Evolutionary conservation across 2,329 filamentous ascomycete species (phyloP).

Genomic region (Diaporthe batatas): DNA sequence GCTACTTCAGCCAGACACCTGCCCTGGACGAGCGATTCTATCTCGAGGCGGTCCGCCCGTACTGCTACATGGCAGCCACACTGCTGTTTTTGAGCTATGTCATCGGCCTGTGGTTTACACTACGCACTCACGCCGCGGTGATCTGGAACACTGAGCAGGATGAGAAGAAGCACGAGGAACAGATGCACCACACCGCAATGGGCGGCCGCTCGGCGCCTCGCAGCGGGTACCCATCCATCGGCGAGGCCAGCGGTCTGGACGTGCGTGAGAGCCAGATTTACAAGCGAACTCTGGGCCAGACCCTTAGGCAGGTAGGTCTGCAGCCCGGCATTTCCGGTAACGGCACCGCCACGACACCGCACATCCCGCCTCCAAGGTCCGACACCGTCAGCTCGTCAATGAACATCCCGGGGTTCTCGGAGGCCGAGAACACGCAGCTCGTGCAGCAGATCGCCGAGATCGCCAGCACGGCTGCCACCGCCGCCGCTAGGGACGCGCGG

Average conservation of each 20-base stretch:
- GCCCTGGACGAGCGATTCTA: slow-evolving; percentile 91
- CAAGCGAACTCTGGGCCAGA: slow-evolving; percentile 92
- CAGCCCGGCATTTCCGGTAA: slow-evolving; percentile 58
- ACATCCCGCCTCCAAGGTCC: slow-evolving; percentile 81
- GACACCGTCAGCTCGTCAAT: slow-evolving; percentile 58
- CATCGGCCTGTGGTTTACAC: slow-evolving; percentile 94
- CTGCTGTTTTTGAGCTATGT: slow-evolving; percentile 93
- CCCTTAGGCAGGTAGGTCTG: slow-evolving; percentile 85
- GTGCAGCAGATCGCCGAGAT: slow-evolving; percentile 93
- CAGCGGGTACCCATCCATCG: slow-evolving; percentile 49
- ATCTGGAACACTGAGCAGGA: slow-evolving; percentile 93
- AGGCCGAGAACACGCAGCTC: slow-evolving; percentile 84
- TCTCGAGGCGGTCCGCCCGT: slow-evolving; percentile 89
- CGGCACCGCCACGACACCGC: slow-evolving; percentile 66
- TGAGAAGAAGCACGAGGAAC: slow-evolving; percentile 77
- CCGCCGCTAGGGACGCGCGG: slow-evolving; percentile 83
- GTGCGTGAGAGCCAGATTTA: slow-evolving; percentile 92
- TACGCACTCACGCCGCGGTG: slow-evolving; percentile 94
- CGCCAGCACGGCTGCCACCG: slow-evolving; percentile 88
- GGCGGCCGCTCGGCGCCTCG: slow-evolving; percentile 47
- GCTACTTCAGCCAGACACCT: slow-evolving; percentile 92
- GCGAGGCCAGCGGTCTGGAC: slow-evolving; percentile 69
- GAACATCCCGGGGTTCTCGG: slow-evolving; percentile 78
- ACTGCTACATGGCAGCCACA: slow-evolving; percentile 88
- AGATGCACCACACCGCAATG: slow-evolving; percentile 46